Conservation (phyloP, 2,329 filamentous ascomycete genomes). For the Talaromyces sp. region DNA sequence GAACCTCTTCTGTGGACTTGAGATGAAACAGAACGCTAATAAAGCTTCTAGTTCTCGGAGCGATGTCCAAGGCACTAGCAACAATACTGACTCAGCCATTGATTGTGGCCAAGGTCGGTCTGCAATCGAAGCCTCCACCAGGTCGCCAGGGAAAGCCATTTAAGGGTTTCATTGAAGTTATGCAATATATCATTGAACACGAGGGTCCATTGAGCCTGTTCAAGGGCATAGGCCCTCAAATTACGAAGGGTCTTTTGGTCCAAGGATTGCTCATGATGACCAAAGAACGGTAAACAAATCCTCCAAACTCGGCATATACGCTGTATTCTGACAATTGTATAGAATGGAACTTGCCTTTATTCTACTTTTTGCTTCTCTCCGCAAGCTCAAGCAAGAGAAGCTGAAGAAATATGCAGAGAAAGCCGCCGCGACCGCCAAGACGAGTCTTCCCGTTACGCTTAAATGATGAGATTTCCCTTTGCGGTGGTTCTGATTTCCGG, state of each 20-base stretch:
- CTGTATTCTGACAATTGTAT: background rate
- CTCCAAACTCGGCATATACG: background rate
- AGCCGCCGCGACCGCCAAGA: slow-evolving; percentile 61
- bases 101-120: slow-evolving; percentile 94
- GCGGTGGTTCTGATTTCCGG: slow-evolving; percentile 8
- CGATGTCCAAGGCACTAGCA: slow-evolving; percentile 86
- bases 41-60: slow-evolving; percentile 68
- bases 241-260: slow-evolving; percentile 86
- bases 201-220: slow-evolving; percentile 83
- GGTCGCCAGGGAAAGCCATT: slow-evolving; percentile 84
- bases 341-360: slow-evolving; percentile 88
- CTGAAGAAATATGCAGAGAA: slow-evolving; percentile 64
- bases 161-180: slow-evolving; percentile 88
- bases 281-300: slow-evolving; percentile 71
- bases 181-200: slow-evolving; percentile 86
- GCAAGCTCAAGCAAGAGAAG: slow-evolving; percentile 65
- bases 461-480: slow-evolving; percentile 38
- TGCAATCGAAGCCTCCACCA: slow-evolving; percentile 89
- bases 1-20: background rate
- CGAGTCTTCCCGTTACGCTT: slow-evolving; percentile 45
- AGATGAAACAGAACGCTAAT: slow-evolving; percentile 37
- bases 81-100: slow-evolving; percentile 91
- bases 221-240: slow-evolving; percentile 93
- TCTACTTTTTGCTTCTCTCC: slow-evolving; percentile 77
- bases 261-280: slow-evolving; percentile 99